Conservation (phyloP, 2,329 filamentous ascomycete species). For the Lithohypha guttulata region DNA sequence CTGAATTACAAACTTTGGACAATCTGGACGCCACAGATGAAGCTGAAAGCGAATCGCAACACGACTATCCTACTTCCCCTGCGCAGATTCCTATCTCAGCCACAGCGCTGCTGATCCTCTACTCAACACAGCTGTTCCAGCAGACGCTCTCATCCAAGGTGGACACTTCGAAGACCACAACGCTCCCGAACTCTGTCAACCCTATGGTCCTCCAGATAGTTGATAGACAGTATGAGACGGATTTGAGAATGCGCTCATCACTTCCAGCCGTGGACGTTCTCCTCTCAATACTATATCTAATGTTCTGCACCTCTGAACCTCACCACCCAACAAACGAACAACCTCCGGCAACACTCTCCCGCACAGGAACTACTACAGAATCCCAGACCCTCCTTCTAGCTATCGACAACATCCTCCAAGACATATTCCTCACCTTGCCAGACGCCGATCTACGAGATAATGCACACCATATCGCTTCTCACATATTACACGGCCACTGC, state of each 20-base stretch:
- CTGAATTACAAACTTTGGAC: conserved; percentile 11
- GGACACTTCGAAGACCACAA: background rate
- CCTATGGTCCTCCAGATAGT: background rate
- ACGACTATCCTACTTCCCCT: conserved; percentile 21
- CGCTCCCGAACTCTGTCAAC: background rate
- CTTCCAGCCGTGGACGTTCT: conserved; percentile 4
- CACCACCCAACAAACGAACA: background rate
- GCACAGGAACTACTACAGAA: background rate
- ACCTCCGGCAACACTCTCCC: background rate
- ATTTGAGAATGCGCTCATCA: conserved; percentile 1
- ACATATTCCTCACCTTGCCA: conserved; percentile 18
- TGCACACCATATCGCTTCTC: conserved; percentile 17
- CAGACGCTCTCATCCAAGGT: conserved; percentile 1
- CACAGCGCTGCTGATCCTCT: conserved; percentile 17
- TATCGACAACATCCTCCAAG: conserved; percentile 7
- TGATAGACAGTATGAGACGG: conserved; percentile 1
- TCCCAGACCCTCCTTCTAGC: background rate
- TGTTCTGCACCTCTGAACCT: background rate
- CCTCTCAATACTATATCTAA: conserved; percentile 7
- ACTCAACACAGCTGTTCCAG: conserved; percentile 12
- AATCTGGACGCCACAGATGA: conserved; percentile 9
- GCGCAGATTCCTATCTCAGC: conserved; percentile 20
- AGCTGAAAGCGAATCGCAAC: conserved; percentile 13
- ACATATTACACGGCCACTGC: conserved; percentile 17
- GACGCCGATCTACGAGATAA: conserved; percentile 18